These are phyloP conservation scores for Claviceps cyperi DNA, from an alignment of 2,329 filamentous ascomycete genomes.

Conservation along the genomic window DNA sequence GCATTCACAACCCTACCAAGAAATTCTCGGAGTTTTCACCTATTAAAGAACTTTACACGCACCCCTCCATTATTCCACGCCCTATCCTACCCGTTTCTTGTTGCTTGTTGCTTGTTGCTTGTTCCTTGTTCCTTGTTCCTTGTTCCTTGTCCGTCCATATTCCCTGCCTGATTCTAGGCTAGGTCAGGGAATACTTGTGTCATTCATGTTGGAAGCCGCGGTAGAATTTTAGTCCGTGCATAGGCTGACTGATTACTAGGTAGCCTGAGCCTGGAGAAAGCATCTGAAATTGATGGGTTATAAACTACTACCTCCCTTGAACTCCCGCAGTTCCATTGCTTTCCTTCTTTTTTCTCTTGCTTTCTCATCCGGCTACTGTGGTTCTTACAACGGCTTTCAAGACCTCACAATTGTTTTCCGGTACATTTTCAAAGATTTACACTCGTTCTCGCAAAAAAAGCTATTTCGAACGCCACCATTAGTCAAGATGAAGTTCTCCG, in stretches of 20 bases:
- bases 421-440: constrained; percentile 2
- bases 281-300: background rate
- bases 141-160: background rate
- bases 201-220: constrained; percentile 2
- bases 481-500: constrained; percentile 10
- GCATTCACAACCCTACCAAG: background rate
- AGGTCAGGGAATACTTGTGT: background rate
- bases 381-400: constrained; percentile 1
- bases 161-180: background rate
- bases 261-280: background rate
- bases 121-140: background rate
- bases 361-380: background rate
- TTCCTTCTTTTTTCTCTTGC: background rate
- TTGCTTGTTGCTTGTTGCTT: background rate
- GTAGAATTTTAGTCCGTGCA: background rate
- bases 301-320: constrained; percentile 3
- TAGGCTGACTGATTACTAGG: background rate
- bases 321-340: background rate
- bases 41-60: background rate
- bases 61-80: background rate
- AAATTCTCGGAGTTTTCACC: background rate
- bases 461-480: background rate
- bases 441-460: constrained; percentile 6
- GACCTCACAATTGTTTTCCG: constrained; percentile 1
- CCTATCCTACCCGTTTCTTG: background rate